phyloP scores from a whole-genome alignment of 2,329 filamentous ascomycete species.

The Penicillium sp. region DNA sequence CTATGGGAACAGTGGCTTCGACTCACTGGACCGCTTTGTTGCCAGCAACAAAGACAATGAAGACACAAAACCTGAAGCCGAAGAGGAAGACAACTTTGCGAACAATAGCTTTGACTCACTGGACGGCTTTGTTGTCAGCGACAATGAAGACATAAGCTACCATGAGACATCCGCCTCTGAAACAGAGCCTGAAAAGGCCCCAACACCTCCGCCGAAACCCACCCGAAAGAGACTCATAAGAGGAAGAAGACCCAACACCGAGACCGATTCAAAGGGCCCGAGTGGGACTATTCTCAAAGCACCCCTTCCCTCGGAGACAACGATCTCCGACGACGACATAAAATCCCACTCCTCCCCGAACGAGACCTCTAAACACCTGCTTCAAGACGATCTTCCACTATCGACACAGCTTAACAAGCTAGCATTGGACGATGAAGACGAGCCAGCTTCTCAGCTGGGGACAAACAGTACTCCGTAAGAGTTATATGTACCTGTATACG shows the following conservation, averaged over 20 bases:
- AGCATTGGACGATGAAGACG: slow-evolving; percentile 20
- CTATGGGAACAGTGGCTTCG: slow-evolving; percentile 28
- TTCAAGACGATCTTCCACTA: slow-evolving; percentile 22
- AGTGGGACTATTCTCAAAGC: slow-evolving; percentile 6
- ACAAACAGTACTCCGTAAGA: slow-evolving; percentile 19
- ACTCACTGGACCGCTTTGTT: slow-evolving; percentile 41
- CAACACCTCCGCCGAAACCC: slow-evolving; percentile 17
- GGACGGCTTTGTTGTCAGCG: slow-evolving; percentile 40
- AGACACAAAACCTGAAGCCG: slow-evolving; percentile 25
- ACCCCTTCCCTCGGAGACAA: slow-evolving; percentile 19
- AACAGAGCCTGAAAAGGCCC: slow-evolving; percentile 21
- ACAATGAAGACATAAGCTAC: slow-evolving; percentile 37
- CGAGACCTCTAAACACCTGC: slow-evolving; percentile 14
- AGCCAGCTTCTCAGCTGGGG: slow-evolving; percentile 17
- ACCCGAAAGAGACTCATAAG: slow-evolving; percentile 32
- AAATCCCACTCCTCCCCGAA: slow-evolving; percentile 12
- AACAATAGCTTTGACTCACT: slow-evolving; percentile 36
- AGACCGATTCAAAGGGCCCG: slow-evolving; percentile 13
- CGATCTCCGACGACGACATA: slow-evolving; percentile 16
- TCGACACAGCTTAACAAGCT: slow-evolving; percentile 21
- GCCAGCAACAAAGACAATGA: slow-evolving; percentile 35
- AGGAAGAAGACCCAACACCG: slow-evolving; percentile 28
- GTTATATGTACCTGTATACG: not conserved
- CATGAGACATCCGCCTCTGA: slow-evolving; percentile 31
- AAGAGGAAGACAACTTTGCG: slow-evolving; percentile 23